Base-by-base conservation (phyloP, 495 filamentous ascomycete genomes). In the Penicillium parvum region DNA sequence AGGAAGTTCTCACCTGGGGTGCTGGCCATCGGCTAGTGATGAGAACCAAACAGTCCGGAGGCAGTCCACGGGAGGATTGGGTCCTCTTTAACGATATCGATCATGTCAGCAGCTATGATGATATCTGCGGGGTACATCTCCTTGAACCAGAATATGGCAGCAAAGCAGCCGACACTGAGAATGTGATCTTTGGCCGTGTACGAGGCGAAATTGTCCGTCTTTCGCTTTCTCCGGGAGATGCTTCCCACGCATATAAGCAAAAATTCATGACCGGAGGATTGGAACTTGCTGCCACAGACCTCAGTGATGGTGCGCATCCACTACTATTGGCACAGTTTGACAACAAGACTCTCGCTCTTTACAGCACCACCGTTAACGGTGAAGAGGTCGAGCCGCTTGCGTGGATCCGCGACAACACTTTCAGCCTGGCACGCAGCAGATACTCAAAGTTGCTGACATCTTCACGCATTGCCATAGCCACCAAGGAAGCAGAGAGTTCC, bases 1-100 rank as follows among this genome's bases (percentile, higher is more conserved):
- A 67, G 28, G 79, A 84, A 43, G 68, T 80, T 0, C 56, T 86
- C 9, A 76, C 73, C 2, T 81, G 79, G 70, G 78, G 81, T 20
- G 82, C 82, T 15, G 83, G 76, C 8, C 71, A 79, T 18, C 72
- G 79, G 41, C 43, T 86, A 2, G 51, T 74, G 11, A 38, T 86
- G 32, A 61, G 76, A 23, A 52, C 58, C 21, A 73, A 66, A 41
- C 56, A 62, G 21, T 50, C 42, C 7, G 58, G 53, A 35, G 45
- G 40, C 7, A 21, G 39, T 1, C 28, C 45, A 9, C 30, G 57
- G 16, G 51, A 63, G 17, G 44, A 56, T 22, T 84, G 76, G 74
- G 50, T 74, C 33, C 60, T 68, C 1, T 82, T 79, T 50, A 71
- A 75, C 44, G 71, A 78, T 29, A 42, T 71, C 19, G 64, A 73